Evolutionary conservation across 306 rosid genomes (phyloP).

Genomic region (Vigna hirtella): DNA sequence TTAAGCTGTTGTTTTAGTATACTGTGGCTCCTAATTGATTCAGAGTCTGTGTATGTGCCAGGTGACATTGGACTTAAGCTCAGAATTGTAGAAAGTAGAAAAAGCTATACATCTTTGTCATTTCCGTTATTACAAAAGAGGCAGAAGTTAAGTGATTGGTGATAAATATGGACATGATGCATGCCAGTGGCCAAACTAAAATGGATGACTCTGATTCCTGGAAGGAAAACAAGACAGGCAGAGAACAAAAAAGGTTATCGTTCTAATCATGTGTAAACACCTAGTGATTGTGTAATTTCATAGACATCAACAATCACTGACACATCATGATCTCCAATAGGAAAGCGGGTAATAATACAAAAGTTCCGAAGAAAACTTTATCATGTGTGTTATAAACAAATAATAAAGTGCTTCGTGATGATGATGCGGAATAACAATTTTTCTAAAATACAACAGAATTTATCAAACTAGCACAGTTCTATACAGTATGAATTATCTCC

Average conservation of each 20-base stretch:
- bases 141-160: not conserved
- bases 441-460: not conserved
- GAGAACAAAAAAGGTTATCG: not conserved
- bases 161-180: constrained; percentile 12
- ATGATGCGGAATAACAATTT: constrained; percentile 15
- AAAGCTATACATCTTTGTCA: not conserved
- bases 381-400: not conserved
- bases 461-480: not conserved
- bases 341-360: constrained; percentile 13
- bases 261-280: constrained; percentile 13
- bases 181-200: constrained; percentile 2
- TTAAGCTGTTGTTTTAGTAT: constrained; percentile 28
- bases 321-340: not conserved
- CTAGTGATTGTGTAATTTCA: constrained; percentile 1
- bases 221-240: constrained; percentile 4
- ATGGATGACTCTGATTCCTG: constrained; percentile 5
- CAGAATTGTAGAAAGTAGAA: not conserved
- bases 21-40: not conserved
- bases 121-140: not conserved
- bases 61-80: constrained; percentile 1
- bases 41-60: constrained; percentile 8
- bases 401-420: not conserved
- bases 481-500: constrained; percentile 12
- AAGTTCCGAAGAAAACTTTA: not conserved
- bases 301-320: constrained; percentile 14